These are phyloP conservation scores for Pilobolus umbonatus DNA, from an alignment of 192 early-diverging fungal species.

Conservation along the genomic window DNA sequence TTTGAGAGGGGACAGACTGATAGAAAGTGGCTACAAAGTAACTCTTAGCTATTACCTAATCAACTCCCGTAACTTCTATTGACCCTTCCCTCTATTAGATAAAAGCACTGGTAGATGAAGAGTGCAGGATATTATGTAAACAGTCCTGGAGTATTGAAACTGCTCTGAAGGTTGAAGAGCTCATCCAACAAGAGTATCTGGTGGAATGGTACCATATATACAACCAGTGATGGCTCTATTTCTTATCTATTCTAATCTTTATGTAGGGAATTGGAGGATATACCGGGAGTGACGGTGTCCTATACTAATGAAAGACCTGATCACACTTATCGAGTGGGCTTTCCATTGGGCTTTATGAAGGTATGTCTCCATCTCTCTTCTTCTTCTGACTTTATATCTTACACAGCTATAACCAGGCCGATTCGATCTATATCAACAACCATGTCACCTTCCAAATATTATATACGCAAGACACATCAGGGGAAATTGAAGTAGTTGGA, in stretches of 20 bases:
- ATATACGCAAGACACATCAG: constrained; percentile 40
- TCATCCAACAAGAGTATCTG: constrained; percentile 32
- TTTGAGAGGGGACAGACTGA: constrained; percentile 65
- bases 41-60: too few relatives aligned
- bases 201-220: constrained; percentile 24
- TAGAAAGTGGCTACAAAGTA: constrained; percentile 32
- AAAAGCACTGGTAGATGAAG: constrained; percentile 4
- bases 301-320: constrained; percentile 31
- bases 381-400: not conserved
- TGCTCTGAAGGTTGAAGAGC: constrained; percentile 22
- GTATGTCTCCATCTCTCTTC: not conserved
- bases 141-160: constrained; percentile 20
- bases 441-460: constrained; percentile 59
- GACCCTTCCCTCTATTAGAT: too few relatives aligned
- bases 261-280: constrained; percentile 23
- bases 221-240: not conserved
- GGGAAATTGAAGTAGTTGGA: constrained; percentile 45
- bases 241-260: not conserved
- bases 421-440: constrained; percentile 54
- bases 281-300: constrained; percentile 29
- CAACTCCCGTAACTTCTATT: too few relatives aligned
- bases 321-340: constrained; percentile 23
- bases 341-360: constrained; percentile 24
- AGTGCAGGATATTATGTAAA: constrained; percentile 22
- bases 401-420: not conserved